A percentile compares a stretch with the other conserved stretches of the same genome.
Conservation (phyloP, 2,329 filamentous ascomycete species). For the Trichoderma asperellum region DNA sequence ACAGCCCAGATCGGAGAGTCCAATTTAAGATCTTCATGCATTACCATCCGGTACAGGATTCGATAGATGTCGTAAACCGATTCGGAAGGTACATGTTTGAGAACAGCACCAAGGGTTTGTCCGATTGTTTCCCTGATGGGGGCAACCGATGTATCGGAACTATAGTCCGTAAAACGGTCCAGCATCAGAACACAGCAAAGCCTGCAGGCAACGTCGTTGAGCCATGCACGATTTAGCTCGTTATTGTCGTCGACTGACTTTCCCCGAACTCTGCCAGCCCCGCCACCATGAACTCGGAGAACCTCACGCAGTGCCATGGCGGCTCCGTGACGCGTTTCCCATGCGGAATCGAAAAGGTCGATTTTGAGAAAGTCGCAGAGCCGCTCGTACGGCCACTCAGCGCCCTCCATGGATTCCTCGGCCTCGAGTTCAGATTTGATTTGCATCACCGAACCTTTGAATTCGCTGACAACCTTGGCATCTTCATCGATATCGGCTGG, state of each 20-base stretch:
- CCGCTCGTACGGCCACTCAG: slow-evolving; percentile 91
- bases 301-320: slow-evolving; percentile 94
- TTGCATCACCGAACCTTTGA: slow-evolving; percentile 79
- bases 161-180: slow-evolving; percentile 96
- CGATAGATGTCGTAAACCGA: slow-evolving; percentile 85
- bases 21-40: slow-evolving; percentile 80
- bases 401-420: slow-evolving; percentile 74
- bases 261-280: slow-evolving; percentile 76
- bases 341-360: slow-evolving; percentile 89
- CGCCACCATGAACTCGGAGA: slow-evolving; percentile 84
- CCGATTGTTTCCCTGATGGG: slow-evolving; percentile 95
- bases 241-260: slow-evolving; percentile 78
- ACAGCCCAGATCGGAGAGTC: slow-evolving; percentile 85
- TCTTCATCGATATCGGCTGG: slow-evolving; percentile 81
- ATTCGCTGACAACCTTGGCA: slow-evolving; percentile 89
- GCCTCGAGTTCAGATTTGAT: slow-evolving; percentile 86
- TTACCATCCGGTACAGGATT: slow-evolving; percentile 85
- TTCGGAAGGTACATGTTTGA: slow-evolving; percentile 78
- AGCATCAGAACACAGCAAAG: slow-evolving; percentile 96
- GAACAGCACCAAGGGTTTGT: slow-evolving; percentile 85
- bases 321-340: slow-evolving; percentile 95
- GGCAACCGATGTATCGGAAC: slow-evolving; percentile 94
- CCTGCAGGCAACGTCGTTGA: slow-evolving; percentile 93
- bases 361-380: slow-evolving; percentile 93
- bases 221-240: slow-evolving; percentile 77